Evolutionary conservation across 768 basidiomycete species (phyloP), one percentile per base, ranked within the genome.

Genomic region (Serendipita sp.): DNA sequence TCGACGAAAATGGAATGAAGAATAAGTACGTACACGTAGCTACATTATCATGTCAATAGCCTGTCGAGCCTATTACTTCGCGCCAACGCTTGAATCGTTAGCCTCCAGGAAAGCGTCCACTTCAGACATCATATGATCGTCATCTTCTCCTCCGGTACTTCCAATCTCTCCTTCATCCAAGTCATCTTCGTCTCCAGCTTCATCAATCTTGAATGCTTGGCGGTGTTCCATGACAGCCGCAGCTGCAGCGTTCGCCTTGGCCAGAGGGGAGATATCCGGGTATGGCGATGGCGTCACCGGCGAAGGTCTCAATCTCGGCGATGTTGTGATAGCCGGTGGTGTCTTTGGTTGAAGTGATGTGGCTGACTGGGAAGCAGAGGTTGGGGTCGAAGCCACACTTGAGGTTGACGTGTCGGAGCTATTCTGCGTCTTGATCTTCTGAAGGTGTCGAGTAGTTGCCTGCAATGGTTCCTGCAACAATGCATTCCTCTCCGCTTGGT

Each of bases 21-120:
- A 60, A 13, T 31, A 38, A 60, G 20, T 20, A 30, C 5, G n/a
- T 28, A 60, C n/a, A 38, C 9, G 31, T 31, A 31, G 28, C 28
- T 1, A 34, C n/a, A 28, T 24, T 30, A 11, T 28, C 28, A 20
- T 53, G 11, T 17, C 26, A 24, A 24, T 24, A 60, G 13, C 20
- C 86, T 86, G 22, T 86, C 79, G 66, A 82, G 80, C 71, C 85
- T 82, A 68, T 92, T 87, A 2, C 83, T 88, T 64, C 88, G 86
- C 2, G 85, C 83, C 61, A 9, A 91, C 75, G 17, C 89, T 88
- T 4, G 86, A 83, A 73, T 91, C 93, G 71, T 97, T 89, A 2
- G 90, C 93, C 69, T 96, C 92, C 45, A 97, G 76, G 79, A 95
- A 95, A 0, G 91, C 92, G 69, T 95, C 92, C 62, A 93, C 89